phyloP scores from a whole-genome alignment of 2,329 filamentous ascomycete genomes.

The Ophiognomonia clavigignenti-juglandacearum region DNA sequence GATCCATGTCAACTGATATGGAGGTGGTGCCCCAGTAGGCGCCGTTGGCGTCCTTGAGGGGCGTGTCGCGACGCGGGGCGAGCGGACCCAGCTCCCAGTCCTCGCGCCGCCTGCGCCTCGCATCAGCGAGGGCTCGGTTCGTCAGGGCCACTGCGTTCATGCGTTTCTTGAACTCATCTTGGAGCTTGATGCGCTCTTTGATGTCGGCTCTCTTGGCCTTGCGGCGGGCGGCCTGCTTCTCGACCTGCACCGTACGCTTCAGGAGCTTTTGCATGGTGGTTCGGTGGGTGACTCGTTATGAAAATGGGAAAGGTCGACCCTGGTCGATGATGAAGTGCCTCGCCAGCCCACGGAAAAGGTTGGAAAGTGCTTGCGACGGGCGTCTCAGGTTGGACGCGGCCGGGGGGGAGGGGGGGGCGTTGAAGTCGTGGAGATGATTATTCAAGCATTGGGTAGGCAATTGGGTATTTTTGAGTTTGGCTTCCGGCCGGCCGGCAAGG shows the following conservation, averaged over 20 bases:
- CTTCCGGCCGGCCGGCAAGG: too few species aligned
- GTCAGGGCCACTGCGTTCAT: conserved; percentile 1
- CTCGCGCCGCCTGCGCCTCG: conserved; percentile 48
- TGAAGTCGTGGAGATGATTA: too few species aligned
- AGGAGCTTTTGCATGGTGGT: conserved; percentile 64
- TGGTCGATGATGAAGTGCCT: too few species aligned
- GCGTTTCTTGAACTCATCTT: conserved; percentile 25
- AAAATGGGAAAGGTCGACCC: not conserved
- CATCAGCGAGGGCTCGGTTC: conserved; percentile 4
- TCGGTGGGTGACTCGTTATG: not conserved
- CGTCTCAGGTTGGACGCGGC: too few species aligned
- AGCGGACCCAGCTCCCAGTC: conserved; percentile 76
- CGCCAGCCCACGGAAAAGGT: too few species aligned
- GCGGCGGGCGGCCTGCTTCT: conserved; percentile 56
- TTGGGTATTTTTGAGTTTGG: too few species aligned
- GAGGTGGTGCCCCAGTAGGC: conserved; percentile 35
- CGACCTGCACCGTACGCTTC: conserved; percentile 60
- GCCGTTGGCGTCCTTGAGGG: conserved; percentile 54
- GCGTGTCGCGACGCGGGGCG: conserved; percentile 71
- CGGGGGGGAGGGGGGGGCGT: too few species aligned
- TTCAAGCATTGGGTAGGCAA: too few species aligned
- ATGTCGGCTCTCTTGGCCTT: conserved; percentile 22
- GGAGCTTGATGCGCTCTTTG: conserved; percentile 24
- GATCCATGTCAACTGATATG: conserved; percentile 21
- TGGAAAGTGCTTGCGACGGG: too few species aligned